Percentiles rank a stretch among this genome's conserved stretches.
phyloP scores from a whole-genome alignment of 768 basidiomycete species.

The Baorangia bicolor region DNA sequence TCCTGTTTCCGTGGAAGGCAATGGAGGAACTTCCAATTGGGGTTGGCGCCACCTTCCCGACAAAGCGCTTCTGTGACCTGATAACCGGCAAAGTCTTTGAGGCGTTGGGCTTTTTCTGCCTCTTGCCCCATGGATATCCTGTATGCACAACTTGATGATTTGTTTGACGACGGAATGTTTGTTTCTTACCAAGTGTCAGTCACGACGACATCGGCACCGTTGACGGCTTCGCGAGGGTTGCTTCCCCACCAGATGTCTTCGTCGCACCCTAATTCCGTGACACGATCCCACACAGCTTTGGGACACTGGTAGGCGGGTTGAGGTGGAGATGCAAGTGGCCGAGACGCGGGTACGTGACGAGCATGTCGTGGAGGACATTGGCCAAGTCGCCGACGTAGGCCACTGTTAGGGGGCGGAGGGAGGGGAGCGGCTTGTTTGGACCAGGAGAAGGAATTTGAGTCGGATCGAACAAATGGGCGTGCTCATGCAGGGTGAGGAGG shows the following conservation, averaged over 20 bases:
- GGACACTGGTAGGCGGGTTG: conserved; percentile 64
- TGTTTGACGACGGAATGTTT: neutral
- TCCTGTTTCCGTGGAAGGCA: conserved; percentile 90
- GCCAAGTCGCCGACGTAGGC: conserved; percentile 94
- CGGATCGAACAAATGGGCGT: conserved; percentile 53
- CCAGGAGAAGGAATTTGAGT: conserved; percentile 12
- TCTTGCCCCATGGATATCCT: conserved; percentile 99
- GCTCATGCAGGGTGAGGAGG: conserved; percentile 84
- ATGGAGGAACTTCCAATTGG: conserved; percentile 93
- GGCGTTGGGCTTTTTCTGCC: conserved; percentile 82
- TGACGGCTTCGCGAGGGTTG: conserved; percentile 84
- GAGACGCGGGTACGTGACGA: conserved; percentile 89
- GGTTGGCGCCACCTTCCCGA: conserved; percentile 74
- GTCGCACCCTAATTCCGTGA: conserved; percentile 72
- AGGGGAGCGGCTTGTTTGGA: conserved; percentile 38
- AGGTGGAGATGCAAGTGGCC: conserved; percentile 87
- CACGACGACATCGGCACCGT: conserved; percentile 89
- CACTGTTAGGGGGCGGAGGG: conserved; percentile 77
- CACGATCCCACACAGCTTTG: conserved; percentile 73
- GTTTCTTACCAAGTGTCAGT: conserved; percentile 89
- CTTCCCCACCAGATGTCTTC: conserved; percentile 69
- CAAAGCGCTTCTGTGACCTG: conserved; percentile 92
- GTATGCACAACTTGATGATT: neutral
- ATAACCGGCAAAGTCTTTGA: conserved; percentile 87
- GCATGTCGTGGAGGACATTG: conserved; percentile 96